These are phyloP conservation scores for Lolium multiflorum DNA, from an alignment of 176 grass and related monocot genomes.

Conservation along the genomic window DNA sequence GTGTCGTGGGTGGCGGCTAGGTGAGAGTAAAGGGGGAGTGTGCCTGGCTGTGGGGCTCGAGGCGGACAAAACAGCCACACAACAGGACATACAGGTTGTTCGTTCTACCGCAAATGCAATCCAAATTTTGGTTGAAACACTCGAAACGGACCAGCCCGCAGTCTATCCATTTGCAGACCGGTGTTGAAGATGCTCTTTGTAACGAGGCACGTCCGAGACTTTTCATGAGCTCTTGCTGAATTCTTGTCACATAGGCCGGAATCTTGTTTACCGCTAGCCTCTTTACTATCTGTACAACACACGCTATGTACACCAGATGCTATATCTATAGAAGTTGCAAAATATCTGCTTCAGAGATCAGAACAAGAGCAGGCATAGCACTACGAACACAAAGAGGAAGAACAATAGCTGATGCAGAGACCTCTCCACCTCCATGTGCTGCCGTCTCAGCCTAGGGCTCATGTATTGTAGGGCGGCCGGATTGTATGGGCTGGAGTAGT, in stretches of 20 bases:
- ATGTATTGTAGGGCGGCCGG: slow-evolving; percentile 1
- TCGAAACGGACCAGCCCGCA: too few relatives aligned
- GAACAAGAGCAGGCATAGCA: slow-evolving; percentile 81
- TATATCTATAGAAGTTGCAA: background rate
- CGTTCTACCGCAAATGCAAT: too few relatives aligned
- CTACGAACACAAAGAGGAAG: slow-evolving; percentile 68
- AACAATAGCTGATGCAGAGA: slow-evolving; percentile 81
- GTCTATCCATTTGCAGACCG: too few relatives aligned
- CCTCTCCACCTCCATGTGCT: slow-evolving; percentile 66
- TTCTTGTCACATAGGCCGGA: background rate
- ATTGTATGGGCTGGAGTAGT: slow-evolving; percentile 52
- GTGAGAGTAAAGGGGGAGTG: too few relatives aligned
- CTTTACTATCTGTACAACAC: background rate
- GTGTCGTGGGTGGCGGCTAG: too few relatives aligned
- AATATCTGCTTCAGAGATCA: slow-evolving; percentile 25
- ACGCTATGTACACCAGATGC: slow-evolving; percentile 14
- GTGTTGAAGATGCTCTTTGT: too few relatives aligned
- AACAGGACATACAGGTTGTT: too few relatives aligned
- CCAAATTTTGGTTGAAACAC: too few relatives aligned
- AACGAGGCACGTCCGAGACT: background rate
- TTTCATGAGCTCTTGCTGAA: background rate
- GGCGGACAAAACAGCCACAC: too few relatives aligned
- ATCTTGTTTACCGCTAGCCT: background rate
- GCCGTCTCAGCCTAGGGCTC: slow-evolving; percentile 62
- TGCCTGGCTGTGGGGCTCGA: too few relatives aligned